Conservation (phyloP, 805 yeast species). For the Jamesozyma jinghongensis region DNA sequence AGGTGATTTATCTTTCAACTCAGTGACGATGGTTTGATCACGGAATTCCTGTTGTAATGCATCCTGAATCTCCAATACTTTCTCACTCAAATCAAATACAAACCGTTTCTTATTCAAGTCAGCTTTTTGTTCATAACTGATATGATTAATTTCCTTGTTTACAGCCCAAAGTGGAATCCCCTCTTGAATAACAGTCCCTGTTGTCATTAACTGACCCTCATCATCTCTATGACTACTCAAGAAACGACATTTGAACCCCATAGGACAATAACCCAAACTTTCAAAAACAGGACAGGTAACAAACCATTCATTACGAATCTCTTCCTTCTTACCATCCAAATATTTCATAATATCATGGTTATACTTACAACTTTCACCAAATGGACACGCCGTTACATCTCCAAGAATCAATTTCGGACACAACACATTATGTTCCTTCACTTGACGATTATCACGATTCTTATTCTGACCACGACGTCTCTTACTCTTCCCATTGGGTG, state of each 20-base stretch:
- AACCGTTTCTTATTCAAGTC: constrained; percentile 43
- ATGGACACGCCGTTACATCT: constrained; percentile 41
- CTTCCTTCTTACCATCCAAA: constrained; percentile 55
- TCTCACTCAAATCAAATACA: constrained; percentile 47
- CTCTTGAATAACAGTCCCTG: constrained; percentile 23
- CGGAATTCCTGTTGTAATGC: constrained; percentile 36
- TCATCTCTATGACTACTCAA: constrained; percentile 56
- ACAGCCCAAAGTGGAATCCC: constrained; percentile 24
- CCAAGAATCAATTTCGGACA: constrained; percentile 57
- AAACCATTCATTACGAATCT: constrained; percentile 46
- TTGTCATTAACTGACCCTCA: constrained; percentile 26
- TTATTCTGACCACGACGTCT: constrained; percentile 76
- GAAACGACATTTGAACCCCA: constrained; percentile 91
- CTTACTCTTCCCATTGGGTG: constrained; percentile 30
- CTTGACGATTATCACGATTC: constrained; percentile 64
- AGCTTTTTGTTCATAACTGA: constrained; percentile 35
- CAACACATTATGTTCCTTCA: constrained; percentile 50
- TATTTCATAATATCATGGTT: constrained; percentile 68
- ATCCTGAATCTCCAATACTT: constrained; percentile 56
- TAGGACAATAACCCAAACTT: constrained; percentile 82
- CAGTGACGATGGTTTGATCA: constrained; percentile 22
- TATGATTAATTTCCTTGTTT: constrained; percentile 57
- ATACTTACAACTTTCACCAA: constrained; percentile 68
- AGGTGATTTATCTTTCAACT: constrained; percentile 4
- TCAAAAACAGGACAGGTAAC: constrained; percentile 67